These are phyloP conservation scores for Solioccasus polychromus DNA, from an alignment of 768 basidiomycete species.

Conservation along the genomic window DNA sequence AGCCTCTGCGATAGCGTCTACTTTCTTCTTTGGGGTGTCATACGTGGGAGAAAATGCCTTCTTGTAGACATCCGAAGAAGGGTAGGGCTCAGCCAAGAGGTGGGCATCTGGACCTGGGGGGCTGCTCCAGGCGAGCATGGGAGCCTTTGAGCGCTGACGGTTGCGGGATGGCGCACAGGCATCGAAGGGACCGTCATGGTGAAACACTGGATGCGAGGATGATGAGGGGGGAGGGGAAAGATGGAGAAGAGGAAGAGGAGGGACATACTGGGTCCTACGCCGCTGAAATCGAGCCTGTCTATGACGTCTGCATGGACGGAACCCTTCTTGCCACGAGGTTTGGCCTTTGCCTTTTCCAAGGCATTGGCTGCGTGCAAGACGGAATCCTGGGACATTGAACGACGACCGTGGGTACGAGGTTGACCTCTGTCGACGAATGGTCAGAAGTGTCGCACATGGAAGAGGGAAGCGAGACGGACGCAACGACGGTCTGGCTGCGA, in stretches of 20 bases:
- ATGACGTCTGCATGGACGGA: slow-evolving; percentile 86
- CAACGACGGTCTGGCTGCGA: slow-evolving; percentile 55
- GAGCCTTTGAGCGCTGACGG: slow-evolving; percentile 72
- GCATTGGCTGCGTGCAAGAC: slow-evolving; percentile 36
- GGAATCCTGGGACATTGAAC: slow-evolving; percentile 52
- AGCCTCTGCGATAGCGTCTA: slow-evolving; percentile 86
- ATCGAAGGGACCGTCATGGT: slow-evolving; percentile 91
- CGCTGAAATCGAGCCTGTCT: slow-evolving; percentile 83
- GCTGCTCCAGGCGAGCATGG: slow-evolving; percentile 74
- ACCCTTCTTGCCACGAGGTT: slow-evolving; percentile 61
- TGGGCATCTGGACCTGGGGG: slow-evolving; percentile 39
- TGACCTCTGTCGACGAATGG: slow-evolving; percentile 18
- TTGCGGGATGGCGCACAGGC: slow-evolving; percentile 91
- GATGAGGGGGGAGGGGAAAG: background rate
- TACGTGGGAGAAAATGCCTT: slow-evolving; percentile 49
- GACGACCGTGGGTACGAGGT: slow-evolving; percentile 34
- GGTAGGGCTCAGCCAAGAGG: slow-evolving; percentile 49
- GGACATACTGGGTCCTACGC: slow-evolving; percentile 77
- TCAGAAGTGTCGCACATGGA: slow-evolving; percentile 17
- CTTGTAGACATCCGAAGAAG: slow-evolving; percentile 40
- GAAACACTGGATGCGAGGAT: slow-evolving; percentile 60
- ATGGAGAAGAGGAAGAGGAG: slow-evolving; percentile 1
- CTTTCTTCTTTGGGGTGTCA: slow-evolving; percentile 74
- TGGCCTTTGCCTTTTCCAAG: slow-evolving; percentile 47
- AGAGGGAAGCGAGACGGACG: slow-evolving; percentile 15